Percentiles rank a stretch among this genome's conserved stretches.
These are phyloP conservation scores for Fomitiporia mediterranea DNA, from an alignment of 1,284 basidiomycete species.

Conservation along the genomic window DNA sequence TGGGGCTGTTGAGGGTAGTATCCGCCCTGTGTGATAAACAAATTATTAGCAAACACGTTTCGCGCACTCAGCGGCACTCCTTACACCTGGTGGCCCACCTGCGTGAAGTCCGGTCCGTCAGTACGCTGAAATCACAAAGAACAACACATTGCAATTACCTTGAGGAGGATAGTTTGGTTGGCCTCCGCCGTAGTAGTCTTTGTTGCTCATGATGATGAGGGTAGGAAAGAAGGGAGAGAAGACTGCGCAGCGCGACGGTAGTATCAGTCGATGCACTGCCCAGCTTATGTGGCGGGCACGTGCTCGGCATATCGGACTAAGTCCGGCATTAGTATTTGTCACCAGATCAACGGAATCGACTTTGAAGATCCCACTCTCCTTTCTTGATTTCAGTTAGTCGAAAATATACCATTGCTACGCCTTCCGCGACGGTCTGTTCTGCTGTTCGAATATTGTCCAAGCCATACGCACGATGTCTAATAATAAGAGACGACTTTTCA, in stretches of 20 bases:
- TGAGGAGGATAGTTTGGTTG: slow-evolving; percentile 57
- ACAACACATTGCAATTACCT: slow-evolving; percentile 35
- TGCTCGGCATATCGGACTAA: background rate
- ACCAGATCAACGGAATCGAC: too few relatives aligned
- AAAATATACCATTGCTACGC: too few relatives aligned
- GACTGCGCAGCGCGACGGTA: slow-evolving; percentile 12
- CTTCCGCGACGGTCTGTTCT: too few relatives aligned
- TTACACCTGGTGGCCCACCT: slow-evolving; percentile 16
- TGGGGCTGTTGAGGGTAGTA: slow-evolving; percentile 77
- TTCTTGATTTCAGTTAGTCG: too few relatives aligned
- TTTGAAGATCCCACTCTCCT: too few relatives aligned
- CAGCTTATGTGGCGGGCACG: background rate
- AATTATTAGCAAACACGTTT: background rate
- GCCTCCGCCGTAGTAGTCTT: slow-evolving; percentile 63
- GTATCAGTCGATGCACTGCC: slow-evolving; percentile 6
- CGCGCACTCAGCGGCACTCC: background rate
- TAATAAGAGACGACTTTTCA: too few relatives aligned
- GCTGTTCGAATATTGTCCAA: too few relatives aligned
- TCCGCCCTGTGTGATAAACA: slow-evolving; percentile 29
- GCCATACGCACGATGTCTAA: too few relatives aligned
- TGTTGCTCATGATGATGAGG: slow-evolving; percentile 55
- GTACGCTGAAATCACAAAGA: background rate
- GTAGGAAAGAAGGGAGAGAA: slow-evolving; percentile 24
- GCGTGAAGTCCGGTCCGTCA: background rate
- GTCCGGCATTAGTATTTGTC: too few relatives aligned